Conservation (phyloP, 2,329 filamentous ascomycete species). For the Xylariaceae sp. region DNA sequence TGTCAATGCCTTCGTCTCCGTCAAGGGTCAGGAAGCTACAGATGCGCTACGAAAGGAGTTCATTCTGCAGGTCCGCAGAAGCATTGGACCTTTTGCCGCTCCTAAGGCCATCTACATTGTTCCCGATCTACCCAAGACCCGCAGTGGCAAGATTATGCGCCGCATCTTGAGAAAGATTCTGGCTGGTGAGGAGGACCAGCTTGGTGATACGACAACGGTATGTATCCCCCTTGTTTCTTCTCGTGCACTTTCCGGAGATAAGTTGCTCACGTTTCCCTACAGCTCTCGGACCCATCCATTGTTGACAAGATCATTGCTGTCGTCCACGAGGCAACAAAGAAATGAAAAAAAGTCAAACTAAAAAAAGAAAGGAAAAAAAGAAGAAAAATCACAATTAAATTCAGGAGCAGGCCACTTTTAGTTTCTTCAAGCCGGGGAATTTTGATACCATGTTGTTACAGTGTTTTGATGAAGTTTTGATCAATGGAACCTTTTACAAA, state of each 20-base stretch:
- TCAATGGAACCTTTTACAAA: constrained; percentile 6
- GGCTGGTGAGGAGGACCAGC: constrained; percentile 92
- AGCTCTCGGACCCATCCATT: constrained; percentile 85
- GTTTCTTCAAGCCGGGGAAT: constrained; percentile 8
- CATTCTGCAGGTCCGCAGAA: constrained; percentile 90
- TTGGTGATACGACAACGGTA: constrained; percentile 89
- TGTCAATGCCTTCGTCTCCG: constrained; percentile 90
- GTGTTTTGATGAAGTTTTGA: constrained; percentile 11
- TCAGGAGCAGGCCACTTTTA: constrained; percentile 13
- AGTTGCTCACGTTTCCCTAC: constrained; percentile 11
- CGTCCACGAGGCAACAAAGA: constrained; percentile 61
- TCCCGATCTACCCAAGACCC: constrained; percentile 91
- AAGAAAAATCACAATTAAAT: neutral
- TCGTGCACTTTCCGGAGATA: neutral
- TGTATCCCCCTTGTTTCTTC: constrained; percentile 35
- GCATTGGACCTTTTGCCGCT: constrained; percentile 93
- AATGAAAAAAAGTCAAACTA: constrained; percentile 34
- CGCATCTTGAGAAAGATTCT: constrained; percentile 95
- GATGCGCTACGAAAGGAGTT: constrained; percentile 90
- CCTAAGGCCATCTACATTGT: constrained; percentile 91
- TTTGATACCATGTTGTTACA: constrained; percentile 23
- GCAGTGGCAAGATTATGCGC: constrained; percentile 98
- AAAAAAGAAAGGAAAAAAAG: constrained; percentile 4
- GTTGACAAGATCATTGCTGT: constrained; percentile 83
- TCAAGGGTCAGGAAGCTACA: constrained; percentile 71